Percentiles rank a stretch among this genome's conserved stretches.
phyloP scores from a whole-genome alignment of 2,329 filamentous ascomycete genomes.

The Aulographum hederae region DNA sequence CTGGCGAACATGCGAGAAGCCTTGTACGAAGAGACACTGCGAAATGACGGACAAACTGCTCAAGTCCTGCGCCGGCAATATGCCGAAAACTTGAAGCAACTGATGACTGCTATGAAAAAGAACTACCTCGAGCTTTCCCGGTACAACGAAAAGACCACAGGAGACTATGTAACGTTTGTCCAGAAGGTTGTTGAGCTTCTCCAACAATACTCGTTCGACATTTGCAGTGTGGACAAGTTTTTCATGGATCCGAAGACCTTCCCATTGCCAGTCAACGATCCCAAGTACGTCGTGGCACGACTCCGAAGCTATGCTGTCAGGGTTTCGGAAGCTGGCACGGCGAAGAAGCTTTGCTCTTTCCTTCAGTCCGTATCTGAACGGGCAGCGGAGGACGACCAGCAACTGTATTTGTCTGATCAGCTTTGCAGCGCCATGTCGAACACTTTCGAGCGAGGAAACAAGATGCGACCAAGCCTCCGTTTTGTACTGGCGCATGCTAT shows the following conservation, averaged over 20 bases:
- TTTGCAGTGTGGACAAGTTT: slow-evolving; percentile 36
- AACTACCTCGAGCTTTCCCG: slow-evolving; percentile 39
- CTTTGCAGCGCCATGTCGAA: slow-evolving; percentile 30
- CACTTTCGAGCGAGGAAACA: slow-evolving; percentile 23
- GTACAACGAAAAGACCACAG: slow-evolving; percentile 20
- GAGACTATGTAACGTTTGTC: slow-evolving; percentile 42
- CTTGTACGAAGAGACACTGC: slow-evolving; percentile 17
- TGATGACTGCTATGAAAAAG: slow-evolving; percentile 42
- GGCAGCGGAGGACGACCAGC: slow-evolving; percentile 38
- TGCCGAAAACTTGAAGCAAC: slow-evolving; percentile 29
- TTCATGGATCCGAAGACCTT: slow-evolving; percentile 42
- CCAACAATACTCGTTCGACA: slow-evolving; percentile 41
- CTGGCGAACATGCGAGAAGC: slow-evolving; percentile 41
- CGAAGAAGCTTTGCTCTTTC: slow-evolving; percentile 38
- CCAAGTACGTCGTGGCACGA: slow-evolving; percentile 42
- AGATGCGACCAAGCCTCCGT: slow-evolving; percentile 25
- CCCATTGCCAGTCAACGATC: slow-evolving; percentile 39
- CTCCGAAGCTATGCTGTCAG: slow-evolving; percentile 40
- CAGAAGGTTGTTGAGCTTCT: slow-evolving; percentile 39
- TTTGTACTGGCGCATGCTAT: slow-evolving; percentile 33
- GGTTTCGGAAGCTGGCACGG: slow-evolving; percentile 26
- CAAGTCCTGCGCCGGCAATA: slow-evolving; percentile 28
- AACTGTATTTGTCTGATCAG: slow-evolving; percentile 36
- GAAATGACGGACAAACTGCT: slow-evolving; percentile 13
- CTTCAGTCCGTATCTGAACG: slow-evolving; percentile 40